Percentiles rank a stretch among this genome's conserved stretches.
These are phyloP conservation scores for Diplocarpon rosae DNA, from an alignment of 2,329 filamentous ascomycete species.

Conservation along the genomic window DNA sequence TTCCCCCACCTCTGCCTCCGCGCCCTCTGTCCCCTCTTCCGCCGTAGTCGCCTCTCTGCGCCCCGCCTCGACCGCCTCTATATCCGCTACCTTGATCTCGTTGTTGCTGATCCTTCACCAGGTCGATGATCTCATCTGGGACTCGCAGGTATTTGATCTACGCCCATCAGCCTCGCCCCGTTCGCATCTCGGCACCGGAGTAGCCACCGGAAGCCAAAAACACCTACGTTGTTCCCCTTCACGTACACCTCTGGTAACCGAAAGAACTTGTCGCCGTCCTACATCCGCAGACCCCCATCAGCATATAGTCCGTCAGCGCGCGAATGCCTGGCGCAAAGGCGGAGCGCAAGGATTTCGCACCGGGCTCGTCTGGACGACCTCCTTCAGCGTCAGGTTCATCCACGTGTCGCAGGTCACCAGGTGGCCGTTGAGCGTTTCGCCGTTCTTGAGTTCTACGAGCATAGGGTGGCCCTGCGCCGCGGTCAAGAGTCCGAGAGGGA, in stretches of 20 bases:
- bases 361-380: conserved; percentile 91
- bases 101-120: conserved; percentile 77
- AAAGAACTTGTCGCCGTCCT: conserved; percentile 91
- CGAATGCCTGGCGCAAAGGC: background rate
- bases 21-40: conserved; percentile 19
- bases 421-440: conserved; percentile 94
- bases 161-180: conserved; percentile 4
- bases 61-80: conserved; percentile 53
- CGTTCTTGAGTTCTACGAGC: conserved; percentile 94
- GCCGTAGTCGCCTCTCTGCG: conserved; percentile 41
- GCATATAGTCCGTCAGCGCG: background rate
- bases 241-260: conserved; percentile 90
- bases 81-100: conserved; percentile 34
- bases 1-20: conserved; percentile 22
- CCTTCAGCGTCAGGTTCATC: conserved; percentile 98
- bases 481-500: conserved; percentile 75
- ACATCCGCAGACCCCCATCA: conserved; percentile 16
- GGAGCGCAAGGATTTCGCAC: conserved; percentile 31
- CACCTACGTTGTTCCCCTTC: conserved; percentile 81
- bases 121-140: conserved; percentile 90
- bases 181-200: background rate
- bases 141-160: conserved; percentile 95
- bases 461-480: conserved; percentile 96
- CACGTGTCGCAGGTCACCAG: conserved; percentile 96
- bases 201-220: background rate